A percentile compares a stretch with the other conserved stretches of the same genome.
phyloP scores from a whole-genome alignment of 306 rosid species.

The Aeschynomene evenia region DNA sequence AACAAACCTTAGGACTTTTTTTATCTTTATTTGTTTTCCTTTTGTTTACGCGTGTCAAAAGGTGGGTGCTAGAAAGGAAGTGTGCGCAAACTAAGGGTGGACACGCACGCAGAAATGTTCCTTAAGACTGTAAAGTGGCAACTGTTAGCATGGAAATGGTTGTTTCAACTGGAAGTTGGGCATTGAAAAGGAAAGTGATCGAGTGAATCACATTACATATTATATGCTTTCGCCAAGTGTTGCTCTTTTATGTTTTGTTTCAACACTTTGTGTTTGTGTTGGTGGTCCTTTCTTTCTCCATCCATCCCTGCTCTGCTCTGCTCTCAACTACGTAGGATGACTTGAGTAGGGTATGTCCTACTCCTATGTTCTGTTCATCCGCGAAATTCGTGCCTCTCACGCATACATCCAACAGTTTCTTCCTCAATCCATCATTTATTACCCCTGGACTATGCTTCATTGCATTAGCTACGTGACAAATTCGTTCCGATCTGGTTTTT shows the following conservation, averaged over 20 bases:
- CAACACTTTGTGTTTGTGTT: no score
- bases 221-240: slow-evolving; percentile 28
- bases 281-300: neutral
- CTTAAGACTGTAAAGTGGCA: neutral
- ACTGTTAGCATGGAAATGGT: slow-evolving; percentile 36
- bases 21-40: no score
- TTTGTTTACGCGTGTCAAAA: neutral
- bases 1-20: neutral
- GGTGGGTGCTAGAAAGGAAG: neutral
- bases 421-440: neutral
- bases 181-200: slow-evolving; percentile 1
- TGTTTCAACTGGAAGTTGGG: slow-evolving; percentile 16
- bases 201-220: no score
- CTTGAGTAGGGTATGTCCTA: slow-evolving; percentile 15
- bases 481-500: no score
- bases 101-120: neutral
- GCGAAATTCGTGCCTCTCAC: neutral
- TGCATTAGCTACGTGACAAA: slow-evolving; percentile 12
- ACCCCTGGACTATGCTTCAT: slow-evolving; percentile 27
- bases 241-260: no score
- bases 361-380: neutral
- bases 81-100: neutral
- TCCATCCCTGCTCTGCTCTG: neutral
- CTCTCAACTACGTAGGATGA: slow-evolving; percentile 23
- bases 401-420: slow-evolving; percentile 25